Evolutionary conservation across 2,329 filamentous ascomycete genomes (phyloP), one percentile per base, ranked within the genome.

Genomic region (Hymenoscyphus repandus): DNA sequence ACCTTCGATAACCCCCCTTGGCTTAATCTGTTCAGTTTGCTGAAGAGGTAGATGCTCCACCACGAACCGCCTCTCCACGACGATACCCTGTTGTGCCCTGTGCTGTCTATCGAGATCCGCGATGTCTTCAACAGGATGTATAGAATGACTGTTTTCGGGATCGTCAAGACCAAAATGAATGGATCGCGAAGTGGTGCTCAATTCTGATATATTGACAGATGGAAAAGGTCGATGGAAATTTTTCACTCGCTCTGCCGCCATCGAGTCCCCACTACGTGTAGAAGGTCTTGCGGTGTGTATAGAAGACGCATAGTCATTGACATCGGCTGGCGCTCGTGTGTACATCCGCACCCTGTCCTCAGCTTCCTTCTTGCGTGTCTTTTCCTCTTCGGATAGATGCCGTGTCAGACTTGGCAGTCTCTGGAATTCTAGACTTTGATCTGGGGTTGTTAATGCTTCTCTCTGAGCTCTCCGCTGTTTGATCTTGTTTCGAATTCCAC

Each of bases 341-440:
- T 36, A 50, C 30, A 44, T 50, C 20, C 33, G 44, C 13, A 50
- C 40, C 11, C 47, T 33, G 6, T 20, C 38, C 27, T 44, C 47
- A 15, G 22, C 10, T 20, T 50, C 47, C 7, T 32, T 17, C 6
- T 13, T 30, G 12, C 41, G 40, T 31, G 40, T 22, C 33, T 20
- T 17, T 45, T 50, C 40, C 34, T 50, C 47, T 15, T 44, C 40
- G n/a, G 31, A 38, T 13, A 27, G 33, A 11, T 33, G 33, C n/a
- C 34, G 41, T 18, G 40, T 44, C 27, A 50, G 7, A 36, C 47
- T 50, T 32, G 47, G 47, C 13, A 50, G 15, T 7, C 41, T 31
- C 34, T 44, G 40, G 39, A 50, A 50, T 38, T 50, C 47, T 10
- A 50, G 33, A 33, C 38, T 43, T 17, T 48, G 46, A 20, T 48